Evolutionary conservation across 2,329 filamentous ascomycete genomes (phyloP), one percentile per base, ranked within the genome.

Genomic region (Capronia epimyces): DNA sequence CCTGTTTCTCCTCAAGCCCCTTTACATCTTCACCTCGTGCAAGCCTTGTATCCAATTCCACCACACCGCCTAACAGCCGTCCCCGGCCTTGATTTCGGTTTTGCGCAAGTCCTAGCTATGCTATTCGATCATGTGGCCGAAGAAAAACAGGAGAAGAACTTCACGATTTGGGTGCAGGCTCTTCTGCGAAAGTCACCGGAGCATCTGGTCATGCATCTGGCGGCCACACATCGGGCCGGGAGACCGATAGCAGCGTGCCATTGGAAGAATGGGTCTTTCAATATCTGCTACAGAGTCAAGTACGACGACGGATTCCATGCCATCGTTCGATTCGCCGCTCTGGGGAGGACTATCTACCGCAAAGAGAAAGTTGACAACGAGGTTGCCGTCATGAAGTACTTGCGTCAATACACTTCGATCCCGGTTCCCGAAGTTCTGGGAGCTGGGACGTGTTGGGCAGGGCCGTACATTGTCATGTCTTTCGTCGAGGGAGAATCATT

Each of bases 391-490:
- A 49, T 49, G 24, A 49, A 29, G 20, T 49, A 42, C 22, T 21
- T 49, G 15, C 21, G 21, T 27, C 36, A 42, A 31, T 29, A 52
- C 34, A 52, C 49, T 18, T 31, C 43, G 3, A 45, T 52, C 39
- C 44, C 32, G 1, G 46, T 45, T 2, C 45, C 50, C 7, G 20
- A 40, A 15, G 37, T 53, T 15, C 22, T 53, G 7, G 37, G 42
- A 21, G 49, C 27, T 18, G 29, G 24, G 16, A n/a, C 25, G 12
- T 42, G 42, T 16, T 36, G 50, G n/a, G 47, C 59, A 4, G 60
- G 63, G 3, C 65, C 67, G 0, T 71, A 65, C 44, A 69, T 70
- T 15, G 62, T 68, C 25, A 67, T 68, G 65, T 61, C 64, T 16
- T 68, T 63, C 15, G 55, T 65, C 29, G 57, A 56, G 8, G 58